Base-by-base conservation (phyloP, 2,329 filamentous ascomycete genomes). In the Claviceps arundinis region DNA sequence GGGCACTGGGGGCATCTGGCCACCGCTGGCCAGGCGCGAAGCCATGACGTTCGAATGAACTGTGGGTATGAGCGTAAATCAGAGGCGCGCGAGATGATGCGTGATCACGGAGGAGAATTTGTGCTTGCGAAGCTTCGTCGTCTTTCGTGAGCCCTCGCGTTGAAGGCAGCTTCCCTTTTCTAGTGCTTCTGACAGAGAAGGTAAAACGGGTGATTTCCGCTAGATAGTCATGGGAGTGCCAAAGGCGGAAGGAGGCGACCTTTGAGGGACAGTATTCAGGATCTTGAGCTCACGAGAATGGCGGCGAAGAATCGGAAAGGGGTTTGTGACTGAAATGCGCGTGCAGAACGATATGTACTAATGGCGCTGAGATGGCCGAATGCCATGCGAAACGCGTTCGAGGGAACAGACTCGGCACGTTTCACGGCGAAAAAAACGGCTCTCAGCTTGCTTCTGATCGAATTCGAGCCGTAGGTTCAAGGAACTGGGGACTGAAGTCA, bases 1-100 rank as follows among this genome's bases (percentile, higher is more conserved):
- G 14, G 80, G 80, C 48, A 76, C 70, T 58, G 75, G 72, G 55
- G 78, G 77, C 77, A 81, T 80, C 59, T 67, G 67, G 48, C 60
- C 65, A 51, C 64, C 52, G 51, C 59, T 57, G 58, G 61, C 64
- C 62, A 65, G 68, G 55, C 62, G 66, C 48, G 67, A 56, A 46
- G 65, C 60, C 67, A 70, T 69, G 19, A 38, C 37, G 41, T 26
- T 37, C 19, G 49, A 40, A 26, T 19, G 34, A 9, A 38, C 16
- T 17, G 48, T 42, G 16, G 22, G n/a, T 40, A 24, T 41, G 13
- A 42, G 43, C 41, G 49, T 37, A 24, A 38, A 34, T 22, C 42
- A 46, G 42, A 22, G 42, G 50, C 51, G 52, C 53, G 52, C 50
- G 50, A 48, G 50, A 52, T 54, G 44, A 42, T 48, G 16, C 45